phyloP scores from a whole-genome alignment of 1,139 yeast genomes.

The Sugiyamaella neomexicana region DNA sequence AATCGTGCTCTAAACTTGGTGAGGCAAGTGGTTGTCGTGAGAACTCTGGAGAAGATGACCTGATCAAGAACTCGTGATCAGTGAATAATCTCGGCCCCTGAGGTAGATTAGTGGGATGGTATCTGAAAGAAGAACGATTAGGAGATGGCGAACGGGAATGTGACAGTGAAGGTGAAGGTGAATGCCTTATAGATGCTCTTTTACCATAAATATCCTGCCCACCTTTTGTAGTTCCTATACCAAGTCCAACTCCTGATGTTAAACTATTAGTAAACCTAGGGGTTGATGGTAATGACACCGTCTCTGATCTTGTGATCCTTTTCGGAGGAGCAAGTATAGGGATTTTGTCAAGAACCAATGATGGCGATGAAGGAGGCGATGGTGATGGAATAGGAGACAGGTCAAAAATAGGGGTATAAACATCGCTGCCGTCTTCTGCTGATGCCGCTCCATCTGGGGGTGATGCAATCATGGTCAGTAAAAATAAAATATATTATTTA shows the following conservation, averaged over 20 bases:
- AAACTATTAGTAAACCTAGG: conserved; percentile 7
- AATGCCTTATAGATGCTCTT: neutral
- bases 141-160: neutral
- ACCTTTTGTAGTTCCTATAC: neutral
- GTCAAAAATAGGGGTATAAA: conserved; percentile 5
- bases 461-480: neutral
- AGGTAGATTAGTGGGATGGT: neutral
- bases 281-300: conserved; percentile 12
- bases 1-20: conserved; percentile 9
- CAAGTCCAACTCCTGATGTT: conserved; percentile 1
- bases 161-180: neutral
- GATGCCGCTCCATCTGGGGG: neutral
- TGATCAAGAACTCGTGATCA: neutral
- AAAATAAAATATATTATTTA: conserved; percentile 12
- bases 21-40: neutral
- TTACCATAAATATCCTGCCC: neutral
- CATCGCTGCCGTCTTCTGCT: neutral
- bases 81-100: conserved; percentile 6
- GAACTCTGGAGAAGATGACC: neutral
- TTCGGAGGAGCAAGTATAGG: conserved; percentile 21
- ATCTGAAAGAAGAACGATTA: too few species aligned
- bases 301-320: conserved; percentile 11
- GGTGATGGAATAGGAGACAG: conserved; percentile 2
- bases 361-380: conserved; percentile 15
- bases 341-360: conserved; percentile 17